Conservation (phyloP, 169 alveolate genomes). For the Plasmodium vinckei region DNA sequence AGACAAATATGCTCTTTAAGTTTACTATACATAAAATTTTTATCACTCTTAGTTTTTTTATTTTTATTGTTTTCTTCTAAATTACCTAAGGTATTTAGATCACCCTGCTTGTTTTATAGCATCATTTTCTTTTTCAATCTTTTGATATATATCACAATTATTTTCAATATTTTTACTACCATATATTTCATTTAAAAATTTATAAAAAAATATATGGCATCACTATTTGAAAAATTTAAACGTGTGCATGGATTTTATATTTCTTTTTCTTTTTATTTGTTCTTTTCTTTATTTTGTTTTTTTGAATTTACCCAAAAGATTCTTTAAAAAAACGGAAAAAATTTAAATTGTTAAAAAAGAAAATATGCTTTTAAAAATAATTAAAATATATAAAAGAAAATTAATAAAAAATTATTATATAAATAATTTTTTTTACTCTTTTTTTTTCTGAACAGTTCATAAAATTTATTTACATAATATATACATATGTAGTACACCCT, state of each 20-base stretch:
- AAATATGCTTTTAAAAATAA: too few species aligned
- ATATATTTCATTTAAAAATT: neutral
- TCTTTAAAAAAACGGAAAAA: too few species aligned
- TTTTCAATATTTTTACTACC: neutral
- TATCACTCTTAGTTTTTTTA: too few species aligned
- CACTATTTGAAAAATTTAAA: neutral
- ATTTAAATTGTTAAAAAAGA: too few species aligned
- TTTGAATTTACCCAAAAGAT: neutral
- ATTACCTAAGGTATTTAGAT: neutral
- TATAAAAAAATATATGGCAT: constrained; percentile 1
- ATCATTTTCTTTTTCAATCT: neutral
- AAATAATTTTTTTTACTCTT: too few species aligned
- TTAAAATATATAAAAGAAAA: too few species aligned
- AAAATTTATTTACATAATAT: too few species aligned
- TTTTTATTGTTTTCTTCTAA: neutral
- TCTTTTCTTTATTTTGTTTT: neutral
- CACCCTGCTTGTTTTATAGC: neutral
- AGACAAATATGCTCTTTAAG: too few species aligned
- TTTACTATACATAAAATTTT: too few species aligned
- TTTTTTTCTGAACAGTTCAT: too few species aligned
- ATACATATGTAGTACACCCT: too few species aligned
- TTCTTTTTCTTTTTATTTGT: neutral
- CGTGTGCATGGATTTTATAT: neutral
- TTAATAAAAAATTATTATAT: too few species aligned
- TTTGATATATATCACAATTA: neutral